phyloP scores from a whole-genome alignment of 495 filamentous ascomycete species.

The Mytilinidion resinicola region DNA sequence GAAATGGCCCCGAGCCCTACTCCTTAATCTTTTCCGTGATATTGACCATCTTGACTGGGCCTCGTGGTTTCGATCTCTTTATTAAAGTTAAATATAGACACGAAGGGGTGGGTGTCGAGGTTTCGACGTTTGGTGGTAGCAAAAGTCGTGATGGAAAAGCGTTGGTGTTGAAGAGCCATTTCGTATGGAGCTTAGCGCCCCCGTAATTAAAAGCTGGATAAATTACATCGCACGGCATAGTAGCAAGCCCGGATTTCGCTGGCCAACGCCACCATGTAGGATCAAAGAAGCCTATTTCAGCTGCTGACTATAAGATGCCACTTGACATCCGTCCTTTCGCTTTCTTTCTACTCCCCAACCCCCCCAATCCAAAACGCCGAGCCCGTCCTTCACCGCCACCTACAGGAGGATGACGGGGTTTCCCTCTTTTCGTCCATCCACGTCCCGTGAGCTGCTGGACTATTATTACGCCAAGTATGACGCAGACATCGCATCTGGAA shows the following conservation, averaged over 20 bases:
- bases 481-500: constrained; percentile 34
- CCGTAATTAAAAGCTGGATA: background rate
- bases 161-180: constrained; percentile 25
- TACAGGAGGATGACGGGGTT: background rate
- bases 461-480: constrained; percentile 25
- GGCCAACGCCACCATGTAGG: constrained; percentile 1
- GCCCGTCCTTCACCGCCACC: background rate
- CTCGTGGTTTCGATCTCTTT: background rate
- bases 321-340: too few relatives aligned
- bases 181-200: constrained; percentile 13
- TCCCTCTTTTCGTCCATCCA: constrained; percentile 10
- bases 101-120: background rate
- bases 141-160: constrained; percentile 11
- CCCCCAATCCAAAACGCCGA: too few relatives aligned
- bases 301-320: background rate
- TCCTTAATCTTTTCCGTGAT: constrained; percentile 99
- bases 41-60: constrained; percentile 80
- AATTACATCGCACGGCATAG: constrained; percentile 15
- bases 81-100: background rate
- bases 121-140: too few relatives aligned
- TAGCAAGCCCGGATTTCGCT: too few relatives aligned
- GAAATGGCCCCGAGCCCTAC: constrained; percentile 43
- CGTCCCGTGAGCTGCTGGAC: constrained; percentile 18
- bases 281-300: background rate
- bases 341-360: too few relatives aligned